Percentiles rank a stretch among this genome's conserved stretches.
Conservation (phyloP, 2,329 filamentous ascomycete genomes). For the Camptophora hylomeconis region DNA sequence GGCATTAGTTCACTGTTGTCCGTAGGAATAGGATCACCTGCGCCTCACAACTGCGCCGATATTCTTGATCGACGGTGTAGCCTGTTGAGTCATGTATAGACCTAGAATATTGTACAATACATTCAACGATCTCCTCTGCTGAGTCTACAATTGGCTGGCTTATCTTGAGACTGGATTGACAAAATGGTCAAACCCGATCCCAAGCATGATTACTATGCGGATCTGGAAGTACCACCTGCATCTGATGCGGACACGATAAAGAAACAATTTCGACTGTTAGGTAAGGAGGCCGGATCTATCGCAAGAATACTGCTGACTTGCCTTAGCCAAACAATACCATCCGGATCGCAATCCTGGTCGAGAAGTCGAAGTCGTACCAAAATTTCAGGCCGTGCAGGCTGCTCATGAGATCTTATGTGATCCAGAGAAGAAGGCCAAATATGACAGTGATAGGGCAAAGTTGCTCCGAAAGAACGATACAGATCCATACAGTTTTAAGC, state of each 20-base stretch:
- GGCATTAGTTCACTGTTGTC: too few relatives aligned
- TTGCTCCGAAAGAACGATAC: constrained; percentile 10
- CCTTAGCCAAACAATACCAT: constrained; percentile 65
- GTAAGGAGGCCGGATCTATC: constrained; percentile 31
- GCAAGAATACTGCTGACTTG: constrained; percentile 10
- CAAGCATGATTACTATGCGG: constrained; percentile 69
- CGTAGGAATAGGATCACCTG: too few relatives aligned
- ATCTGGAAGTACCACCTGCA: constrained; percentile 57
- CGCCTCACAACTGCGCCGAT: too few relatives aligned
- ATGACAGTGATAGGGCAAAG: constrained; percentile 44
- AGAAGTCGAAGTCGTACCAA: constrained; percentile 64
- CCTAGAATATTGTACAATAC: too few relatives aligned
- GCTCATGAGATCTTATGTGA: constrained; percentile 67
- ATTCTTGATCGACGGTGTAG: too few relatives aligned
- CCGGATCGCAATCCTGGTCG: constrained; percentile 78
- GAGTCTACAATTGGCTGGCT: too few relatives aligned
- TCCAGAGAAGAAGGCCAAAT: constrained; percentile 43
- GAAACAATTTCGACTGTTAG: constrained; percentile 74
- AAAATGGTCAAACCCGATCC: constrained; percentile 56
- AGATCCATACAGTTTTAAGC: constrained; percentile 9
- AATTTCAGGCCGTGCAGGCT: constrained; percentile 76
- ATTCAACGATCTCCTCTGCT: too few relatives aligned
- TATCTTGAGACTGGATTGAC: too few relatives aligned
- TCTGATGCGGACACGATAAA: constrained; percentile 66
- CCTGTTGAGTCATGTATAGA: too few relatives aligned